phyloP scores from a whole-genome alignment of 1,139 yeast species.

The Diutina ranongensis region DNA sequence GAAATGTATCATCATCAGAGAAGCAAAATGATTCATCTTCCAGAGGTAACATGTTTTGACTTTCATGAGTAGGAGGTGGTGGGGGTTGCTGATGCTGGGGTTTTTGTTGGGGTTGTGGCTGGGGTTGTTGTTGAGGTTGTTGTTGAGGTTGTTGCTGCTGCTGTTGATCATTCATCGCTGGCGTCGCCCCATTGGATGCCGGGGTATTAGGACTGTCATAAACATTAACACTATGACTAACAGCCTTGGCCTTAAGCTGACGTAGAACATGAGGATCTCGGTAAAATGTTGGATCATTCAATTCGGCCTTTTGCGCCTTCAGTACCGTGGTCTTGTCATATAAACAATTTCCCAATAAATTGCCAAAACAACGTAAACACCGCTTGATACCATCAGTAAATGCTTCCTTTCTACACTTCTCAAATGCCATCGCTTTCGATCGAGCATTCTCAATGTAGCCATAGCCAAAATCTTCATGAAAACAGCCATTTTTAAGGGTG shows the following conservation, averaged over 20 bases:
- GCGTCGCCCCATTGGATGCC: neutral
- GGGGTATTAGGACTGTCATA: neutral
- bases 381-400: slow-evolving; percentile 72
- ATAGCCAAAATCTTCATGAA: slow-evolving; percentile 72
- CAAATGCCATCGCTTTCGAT: slow-evolving; percentile 64
- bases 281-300: slow-evolving; percentile 1
- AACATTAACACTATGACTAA: neutral
- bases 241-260: neutral
- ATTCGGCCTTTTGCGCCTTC: slow-evolving; percentile 33
- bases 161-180: neutral
- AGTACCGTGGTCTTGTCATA: slow-evolving; percentile 58
- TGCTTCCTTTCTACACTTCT: slow-evolving; percentile 73
- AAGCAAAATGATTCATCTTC: slow-evolving; percentile 5
- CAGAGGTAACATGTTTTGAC: neutral
- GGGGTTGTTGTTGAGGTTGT: neutral
- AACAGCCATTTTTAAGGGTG: slow-evolving; percentile 63
- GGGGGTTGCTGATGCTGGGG: neutral
- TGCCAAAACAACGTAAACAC: slow-evolving; percentile 69
- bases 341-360: slow-evolving; percentile 68
- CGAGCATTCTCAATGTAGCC: slow-evolving; percentile 69
- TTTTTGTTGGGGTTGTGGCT: too few species aligned
- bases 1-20: neutral
- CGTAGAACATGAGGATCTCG: neutral
- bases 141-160: neutral
- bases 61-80: neutral